A percentile compares a stretch with the other conserved stretches of the same genome.
Conservation (phyloP, 2,329 filamentous ascomycete species). For the Xylariaceae sp. region DNA sequence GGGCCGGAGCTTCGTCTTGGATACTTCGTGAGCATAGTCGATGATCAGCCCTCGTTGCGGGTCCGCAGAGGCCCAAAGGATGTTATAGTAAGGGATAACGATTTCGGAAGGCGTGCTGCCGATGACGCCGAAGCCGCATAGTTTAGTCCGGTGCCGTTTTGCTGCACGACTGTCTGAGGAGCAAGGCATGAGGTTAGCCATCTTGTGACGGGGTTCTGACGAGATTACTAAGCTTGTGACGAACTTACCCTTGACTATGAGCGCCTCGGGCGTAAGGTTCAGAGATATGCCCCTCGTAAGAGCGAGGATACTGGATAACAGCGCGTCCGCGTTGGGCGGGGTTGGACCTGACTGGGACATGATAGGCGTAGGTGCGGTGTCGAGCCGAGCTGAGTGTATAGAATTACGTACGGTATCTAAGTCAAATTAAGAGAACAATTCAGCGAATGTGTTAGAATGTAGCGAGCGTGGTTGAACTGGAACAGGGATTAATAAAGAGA, state of each 20-base stretch:
- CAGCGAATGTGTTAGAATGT: no score
- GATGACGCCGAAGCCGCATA: conserved; percentile 25
- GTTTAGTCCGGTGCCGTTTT: conserved; percentile 18
- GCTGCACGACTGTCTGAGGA: conserved; percentile 21
- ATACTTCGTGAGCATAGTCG: conserved; percentile 60
- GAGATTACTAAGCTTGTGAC: no score
- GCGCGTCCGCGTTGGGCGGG: no score
- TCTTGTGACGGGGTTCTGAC: no score
- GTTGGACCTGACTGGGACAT: no score
- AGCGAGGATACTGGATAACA: conserved; percentile 2
- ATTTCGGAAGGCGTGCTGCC: conserved; percentile 17
- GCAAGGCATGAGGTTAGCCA: not conserved
- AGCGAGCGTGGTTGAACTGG: conserved; percentile 1
- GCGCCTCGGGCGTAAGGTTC: conserved; percentile 1
- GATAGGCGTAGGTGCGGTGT: no score
- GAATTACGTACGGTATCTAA: no score
- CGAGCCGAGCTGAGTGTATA: no score
- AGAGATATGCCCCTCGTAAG: conserved; percentile 8
- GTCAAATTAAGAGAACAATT: no score
- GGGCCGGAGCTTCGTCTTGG: conserved; percentile 55
- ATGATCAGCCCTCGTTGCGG: conserved; percentile 62
- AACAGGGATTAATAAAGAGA: not conserved
- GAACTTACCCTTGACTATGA: conserved; percentile 10
- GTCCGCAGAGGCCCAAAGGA: conserved; percentile 72
- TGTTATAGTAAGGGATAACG: conserved; percentile 69